Conservation (phyloP, 306 rosid species). For the Begonia fuchsioides region DNA sequence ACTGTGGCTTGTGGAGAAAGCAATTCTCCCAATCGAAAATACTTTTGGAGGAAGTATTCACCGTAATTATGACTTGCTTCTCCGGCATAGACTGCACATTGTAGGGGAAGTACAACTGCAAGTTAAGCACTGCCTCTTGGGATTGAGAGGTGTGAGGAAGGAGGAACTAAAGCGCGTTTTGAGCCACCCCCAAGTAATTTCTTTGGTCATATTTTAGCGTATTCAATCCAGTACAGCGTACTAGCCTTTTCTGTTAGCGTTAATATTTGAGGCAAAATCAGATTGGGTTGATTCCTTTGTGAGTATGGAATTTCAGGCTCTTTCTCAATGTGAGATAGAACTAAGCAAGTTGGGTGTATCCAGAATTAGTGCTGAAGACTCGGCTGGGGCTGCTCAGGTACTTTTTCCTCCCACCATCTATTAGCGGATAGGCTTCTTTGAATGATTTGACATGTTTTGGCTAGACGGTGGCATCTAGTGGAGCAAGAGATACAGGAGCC, state of each 20-base stretch:
- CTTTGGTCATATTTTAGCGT: not conserved
- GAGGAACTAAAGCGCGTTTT: constrained; percentile 53
- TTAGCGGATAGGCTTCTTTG: constrained; percentile 8
- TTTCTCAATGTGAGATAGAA: constrained; percentile 51
- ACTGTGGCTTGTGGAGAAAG: constrained; percentile 77
- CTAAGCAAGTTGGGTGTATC: constrained; percentile 41
- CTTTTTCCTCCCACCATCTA: constrained; percentile 10
- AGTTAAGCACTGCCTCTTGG: constrained; percentile 77
- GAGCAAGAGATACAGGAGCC: constrained; percentile 50
- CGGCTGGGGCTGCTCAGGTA: constrained; percentile 85
- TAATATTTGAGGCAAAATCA: too few relatives aligned
- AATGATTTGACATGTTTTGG: constrained; percentile 16
- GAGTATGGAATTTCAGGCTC: constrained; percentile 34
- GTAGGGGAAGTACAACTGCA: constrained; percentile 72
- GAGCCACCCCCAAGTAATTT: constrained; percentile 84
- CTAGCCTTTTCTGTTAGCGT: too few relatives aligned
- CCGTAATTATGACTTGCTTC: constrained; percentile 86
- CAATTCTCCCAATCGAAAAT: constrained; percentile 88
- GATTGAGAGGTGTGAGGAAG: constrained; percentile 55
- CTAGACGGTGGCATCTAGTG: constrained; percentile 48
- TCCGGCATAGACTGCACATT: constrained; percentile 77
- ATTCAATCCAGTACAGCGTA: not conserved
- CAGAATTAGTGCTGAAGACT: constrained; percentile 42
- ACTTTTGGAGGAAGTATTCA: constrained; percentile 81
- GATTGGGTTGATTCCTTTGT: too few relatives aligned